Evolutionary conservation across 306 rosid genomes (phyloP), one percentile per base, ranked within the genome.

Genomic region (Prunus dulcis): DNA sequence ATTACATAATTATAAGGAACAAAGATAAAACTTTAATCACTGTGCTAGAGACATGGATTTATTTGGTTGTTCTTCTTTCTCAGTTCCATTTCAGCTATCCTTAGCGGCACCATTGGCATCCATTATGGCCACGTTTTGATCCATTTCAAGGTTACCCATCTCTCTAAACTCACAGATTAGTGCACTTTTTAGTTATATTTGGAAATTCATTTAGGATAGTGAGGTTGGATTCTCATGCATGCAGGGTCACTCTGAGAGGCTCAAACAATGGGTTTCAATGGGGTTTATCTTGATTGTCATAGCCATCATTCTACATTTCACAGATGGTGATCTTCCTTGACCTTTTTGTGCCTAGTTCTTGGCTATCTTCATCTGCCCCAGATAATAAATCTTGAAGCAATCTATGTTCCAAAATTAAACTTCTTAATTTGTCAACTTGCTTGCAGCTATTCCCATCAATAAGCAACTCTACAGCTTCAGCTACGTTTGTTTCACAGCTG

Each of bases 401-500:
- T 72, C 53, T 57, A 34, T 55, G 52, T 19, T 53, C 14, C 9
- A 13, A 34, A 20, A 2, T 20, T 56, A 17, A 51, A 6, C 65
- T 38, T 56, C 27, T 17, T 23, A 72, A 19, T 4, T 19, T 62
- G 64, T 76, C 17, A 18, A 25, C 27, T 67, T 57, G 22, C 27
- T 82, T 80, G 91, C 88, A 91, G 97, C 97, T 19, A 84, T 93
- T 79, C 98, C 98, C 30, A 73, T 93, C 64, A 93, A 93, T 82
- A 93, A 93, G 87, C 97, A 93, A 79, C 90, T 91, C 30, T 91
- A 91, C 78, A 93, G 98, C 80, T 80, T 89, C 85, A 88, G 98
- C 91, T 93, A 91, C 58, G 93, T 91, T 53, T 93, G 92, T 81
- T 88, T 91, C 96, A 93, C 98, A 17, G 96, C 89, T 17, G 97